Percentiles rank a stretch among this genome's conserved stretches.
Conservation (phyloP, 495 filamentous ascomycete species). For the Podospora fimiseda region DNA sequence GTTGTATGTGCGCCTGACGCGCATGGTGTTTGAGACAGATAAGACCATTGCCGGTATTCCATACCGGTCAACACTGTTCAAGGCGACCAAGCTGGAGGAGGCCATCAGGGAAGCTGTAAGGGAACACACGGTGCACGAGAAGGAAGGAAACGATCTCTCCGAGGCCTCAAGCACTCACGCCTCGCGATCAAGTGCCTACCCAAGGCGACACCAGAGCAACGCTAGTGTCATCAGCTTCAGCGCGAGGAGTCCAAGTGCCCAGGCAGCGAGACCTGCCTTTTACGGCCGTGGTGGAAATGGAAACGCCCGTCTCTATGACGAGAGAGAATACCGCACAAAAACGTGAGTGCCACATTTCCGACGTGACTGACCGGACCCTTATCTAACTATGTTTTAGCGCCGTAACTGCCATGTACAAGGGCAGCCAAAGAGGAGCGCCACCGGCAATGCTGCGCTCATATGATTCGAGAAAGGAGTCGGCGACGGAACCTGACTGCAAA, state of each 20-base stretch:
- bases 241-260: constrained; percentile 38
- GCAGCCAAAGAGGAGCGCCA: constrained; percentile 56
- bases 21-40: constrained; percentile 92
- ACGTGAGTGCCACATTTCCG: constrained; percentile 57
- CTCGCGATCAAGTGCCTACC: constrained; percentile 34
- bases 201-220: constrained; percentile 50
- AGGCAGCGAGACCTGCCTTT: constrained; percentile 28
- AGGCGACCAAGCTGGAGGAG: constrained; percentile 90
- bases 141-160: constrained; percentile 67
- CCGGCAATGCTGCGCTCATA: constrained; percentile 82
- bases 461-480: constrained; percentile 83
- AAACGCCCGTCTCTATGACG: constrained; percentile 70
- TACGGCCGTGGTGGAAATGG: constrained; percentile 51
- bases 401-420: constrained; percentile 87
- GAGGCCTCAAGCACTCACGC: constrained; percentile 19
- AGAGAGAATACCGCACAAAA: constrained; percentile 79
- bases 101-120: constrained; percentile 85
- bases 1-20: constrained; percentile 89
- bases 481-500: constrained; percentile 81
- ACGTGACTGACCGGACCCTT: constrained; percentile 21
- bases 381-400: constrained; percentile 49
- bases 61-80: constrained; percentile 88
- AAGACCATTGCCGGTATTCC: constrained; percentile 95
- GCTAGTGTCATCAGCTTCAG: constrained; percentile 58
- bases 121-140: constrained; percentile 74